Conservation (phyloP, 208 protist genomes). For the Crithidia sp. region DNA sequence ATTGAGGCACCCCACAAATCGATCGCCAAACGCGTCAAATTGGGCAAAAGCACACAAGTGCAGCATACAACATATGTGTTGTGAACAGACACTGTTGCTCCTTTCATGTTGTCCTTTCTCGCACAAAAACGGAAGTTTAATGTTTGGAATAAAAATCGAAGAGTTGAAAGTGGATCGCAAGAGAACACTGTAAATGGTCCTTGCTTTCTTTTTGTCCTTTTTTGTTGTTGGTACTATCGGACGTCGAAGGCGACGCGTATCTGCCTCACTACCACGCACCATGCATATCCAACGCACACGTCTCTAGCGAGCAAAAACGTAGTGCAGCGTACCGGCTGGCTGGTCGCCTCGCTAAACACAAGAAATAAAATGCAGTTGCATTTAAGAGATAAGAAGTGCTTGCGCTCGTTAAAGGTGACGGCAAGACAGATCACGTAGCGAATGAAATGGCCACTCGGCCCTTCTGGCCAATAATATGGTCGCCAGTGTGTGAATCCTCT, state of each 20-base stretch:
- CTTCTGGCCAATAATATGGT: too few relatives aligned
- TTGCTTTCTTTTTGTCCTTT: background rate
- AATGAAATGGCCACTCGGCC: too few relatives aligned
- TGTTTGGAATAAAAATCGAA: background rate
- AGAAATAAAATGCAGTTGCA: background rate
- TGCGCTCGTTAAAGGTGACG: background rate
- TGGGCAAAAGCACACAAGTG: too few relatives aligned
- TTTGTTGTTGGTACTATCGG: slow-evolving; percentile 4
- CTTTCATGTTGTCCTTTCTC: background rate
- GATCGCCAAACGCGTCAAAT: too few relatives aligned
- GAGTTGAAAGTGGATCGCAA: background rate
- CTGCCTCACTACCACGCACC: background rate
- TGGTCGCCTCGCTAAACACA: background rate
- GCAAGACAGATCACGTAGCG: too few relatives aligned
- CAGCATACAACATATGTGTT: too few relatives aligned
- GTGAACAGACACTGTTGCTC: background rate
- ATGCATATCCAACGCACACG: background rate
- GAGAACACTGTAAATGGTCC: background rate
- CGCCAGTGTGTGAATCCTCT: too few relatives aligned
- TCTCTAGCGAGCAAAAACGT: background rate
- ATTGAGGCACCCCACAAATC: too few relatives aligned
- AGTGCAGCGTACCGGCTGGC: background rate
- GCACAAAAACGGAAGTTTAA: background rate
- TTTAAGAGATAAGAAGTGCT: background rate
- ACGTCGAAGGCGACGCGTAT: background rate